Percentiles rank a stretch among this genome's conserved stretches.
These are phyloP conservation scores for Mortierella claussenii DNA, from an alignment of 192 early-diverging fungal species.

Conservation along the genomic window DNA sequence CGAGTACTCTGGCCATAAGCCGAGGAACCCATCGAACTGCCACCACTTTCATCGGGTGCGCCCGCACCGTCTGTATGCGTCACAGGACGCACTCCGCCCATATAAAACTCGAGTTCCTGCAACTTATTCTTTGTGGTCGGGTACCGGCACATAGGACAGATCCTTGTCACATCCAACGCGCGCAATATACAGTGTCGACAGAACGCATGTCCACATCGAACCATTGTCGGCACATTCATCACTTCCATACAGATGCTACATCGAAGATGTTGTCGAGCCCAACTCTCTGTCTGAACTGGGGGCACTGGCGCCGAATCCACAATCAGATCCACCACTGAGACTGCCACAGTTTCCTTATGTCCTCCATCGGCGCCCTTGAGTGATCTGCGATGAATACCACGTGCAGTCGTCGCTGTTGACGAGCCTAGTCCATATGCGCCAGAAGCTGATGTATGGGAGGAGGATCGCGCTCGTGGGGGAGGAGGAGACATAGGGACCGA, in stretches of 20 bases:
- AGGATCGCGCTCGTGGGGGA: not conserved
- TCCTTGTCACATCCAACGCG: constrained; percentile 11
- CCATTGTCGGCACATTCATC: constrained; percentile 20
- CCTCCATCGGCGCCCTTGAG: too few species aligned
- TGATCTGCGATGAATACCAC: too few species aligned
- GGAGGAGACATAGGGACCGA: not conserved
- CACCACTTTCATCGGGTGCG: not conserved
- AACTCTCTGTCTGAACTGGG: constrained; percentile 10
- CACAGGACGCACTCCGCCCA: not conserved
- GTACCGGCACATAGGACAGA: constrained; percentile 32
- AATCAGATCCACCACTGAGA: not conserved
- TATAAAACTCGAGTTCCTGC: constrained; percentile 18
- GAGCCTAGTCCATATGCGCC: too few species aligned
- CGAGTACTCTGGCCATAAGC: not conserved
- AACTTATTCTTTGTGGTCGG: constrained; percentile 6
- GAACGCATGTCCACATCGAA: constrained; percentile 30
- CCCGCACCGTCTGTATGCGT: not conserved
- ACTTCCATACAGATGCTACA: constrained; percentile 37
- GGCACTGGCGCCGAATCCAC: not conserved
- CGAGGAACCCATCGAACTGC: not conserved
- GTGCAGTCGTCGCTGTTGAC: not conserved
- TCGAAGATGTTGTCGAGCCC: constrained; percentile 13
- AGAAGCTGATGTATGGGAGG: not conserved
- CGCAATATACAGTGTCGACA: constrained; percentile 19
- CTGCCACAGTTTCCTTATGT: not conserved